phyloP scores from a whole-genome alignment of 1,284 basidiomycete genomes.

The Fomes fomentarius region DNA sequence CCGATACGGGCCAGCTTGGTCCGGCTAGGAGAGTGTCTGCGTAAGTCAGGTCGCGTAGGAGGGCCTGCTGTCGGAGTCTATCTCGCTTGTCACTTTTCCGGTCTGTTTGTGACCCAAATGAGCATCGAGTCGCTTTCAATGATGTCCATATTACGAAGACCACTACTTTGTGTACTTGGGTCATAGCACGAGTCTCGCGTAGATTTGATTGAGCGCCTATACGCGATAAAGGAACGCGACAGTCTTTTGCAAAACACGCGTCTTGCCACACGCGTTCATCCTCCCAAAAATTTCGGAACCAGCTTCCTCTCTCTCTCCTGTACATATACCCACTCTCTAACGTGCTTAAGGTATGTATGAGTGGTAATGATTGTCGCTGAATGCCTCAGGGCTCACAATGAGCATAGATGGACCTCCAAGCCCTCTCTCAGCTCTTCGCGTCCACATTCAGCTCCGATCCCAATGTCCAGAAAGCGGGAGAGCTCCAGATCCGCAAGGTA shows the following conservation, averaged over 20 bases:
- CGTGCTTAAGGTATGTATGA: conserved; percentile 8
- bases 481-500: conserved; percentile 85
- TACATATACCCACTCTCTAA: conserved; percentile 24
- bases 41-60: too few relatives aligned
- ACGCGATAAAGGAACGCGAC: conserved; percentile 24
- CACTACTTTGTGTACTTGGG: background rate
- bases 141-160: conserved; percentile 7
- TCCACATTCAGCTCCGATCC: conserved; percentile 83
- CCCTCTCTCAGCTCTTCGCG: conserved; percentile 76
- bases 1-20: too few relatives aligned
- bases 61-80: too few relatives aligned
- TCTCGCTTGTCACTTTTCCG: too few relatives aligned
- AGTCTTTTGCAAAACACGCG: conserved; percentile 19
- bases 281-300: conserved; percentile 25
- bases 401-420: conserved; percentile 73
- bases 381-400: background rate
- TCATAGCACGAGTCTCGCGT: background rate
- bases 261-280: conserved; percentile 22
- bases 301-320: conserved; percentile 16
- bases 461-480: conserved; percentile 80
- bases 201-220: conserved; percentile 18
- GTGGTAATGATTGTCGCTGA: too few relatives aligned
- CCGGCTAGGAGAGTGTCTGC: too few relatives aligned
- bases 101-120: too few relatives aligned
- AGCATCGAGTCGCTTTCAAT: too few relatives aligned